phyloP scores from a whole-genome alignment of 805 yeast genomes.

The Ogataea pignaliae region DNA sequence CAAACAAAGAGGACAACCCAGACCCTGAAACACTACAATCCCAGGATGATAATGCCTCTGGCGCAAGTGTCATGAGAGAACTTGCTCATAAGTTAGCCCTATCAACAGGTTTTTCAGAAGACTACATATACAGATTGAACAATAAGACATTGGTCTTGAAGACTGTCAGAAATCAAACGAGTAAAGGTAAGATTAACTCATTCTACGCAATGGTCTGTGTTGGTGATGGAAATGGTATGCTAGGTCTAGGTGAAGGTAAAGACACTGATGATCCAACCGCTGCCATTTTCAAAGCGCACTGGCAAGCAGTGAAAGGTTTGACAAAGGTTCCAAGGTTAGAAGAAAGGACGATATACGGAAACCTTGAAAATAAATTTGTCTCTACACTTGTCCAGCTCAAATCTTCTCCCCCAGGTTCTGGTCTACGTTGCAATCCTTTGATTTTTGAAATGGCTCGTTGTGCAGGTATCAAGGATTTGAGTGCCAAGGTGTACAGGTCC shows the following conservation, averaged over 20 bases:
- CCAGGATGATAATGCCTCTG: slow-evolving; percentile 11
- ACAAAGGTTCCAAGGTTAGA: slow-evolving; percentile 81
- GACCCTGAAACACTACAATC: slow-evolving; percentile 17
- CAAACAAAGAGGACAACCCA: slow-evolving; percentile 21
- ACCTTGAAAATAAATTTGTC: slow-evolving; percentile 76
- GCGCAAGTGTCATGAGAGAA: slow-evolving; percentile 25
- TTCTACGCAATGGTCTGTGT: slow-evolving; percentile 83
- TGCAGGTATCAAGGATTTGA: slow-evolving; percentile 89
- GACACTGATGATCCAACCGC: slow-evolving; percentile 70
- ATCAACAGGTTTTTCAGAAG: slow-evolving; percentile 62
- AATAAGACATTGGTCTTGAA: slow-evolving; percentile 69
- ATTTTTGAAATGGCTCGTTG: slow-evolving; percentile 88
- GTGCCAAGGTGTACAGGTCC: slow-evolving; percentile 87
- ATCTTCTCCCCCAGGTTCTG: slow-evolving; percentile 90
- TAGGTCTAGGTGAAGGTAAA: slow-evolving; percentile 94
- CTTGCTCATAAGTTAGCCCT: slow-evolving; percentile 52
- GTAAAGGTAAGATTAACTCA: slow-evolving; percentile 83
- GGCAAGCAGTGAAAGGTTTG: slow-evolving; percentile 90
- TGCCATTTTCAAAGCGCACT: slow-evolving; percentile 80
- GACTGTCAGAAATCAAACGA: slow-evolving; percentile 85
- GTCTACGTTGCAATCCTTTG: slow-evolving; percentile 85
- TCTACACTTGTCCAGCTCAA: slow-evolving; percentile 79
- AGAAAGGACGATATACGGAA: slow-evolving; percentile 85
- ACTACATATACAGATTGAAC: slow-evolving; percentile 55
- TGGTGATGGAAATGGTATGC: slow-evolving; percentile 90